Conservation (phyloP, 2,329 filamentous ascomycete species). For the Trichoderma afroharzianum region DNA sequence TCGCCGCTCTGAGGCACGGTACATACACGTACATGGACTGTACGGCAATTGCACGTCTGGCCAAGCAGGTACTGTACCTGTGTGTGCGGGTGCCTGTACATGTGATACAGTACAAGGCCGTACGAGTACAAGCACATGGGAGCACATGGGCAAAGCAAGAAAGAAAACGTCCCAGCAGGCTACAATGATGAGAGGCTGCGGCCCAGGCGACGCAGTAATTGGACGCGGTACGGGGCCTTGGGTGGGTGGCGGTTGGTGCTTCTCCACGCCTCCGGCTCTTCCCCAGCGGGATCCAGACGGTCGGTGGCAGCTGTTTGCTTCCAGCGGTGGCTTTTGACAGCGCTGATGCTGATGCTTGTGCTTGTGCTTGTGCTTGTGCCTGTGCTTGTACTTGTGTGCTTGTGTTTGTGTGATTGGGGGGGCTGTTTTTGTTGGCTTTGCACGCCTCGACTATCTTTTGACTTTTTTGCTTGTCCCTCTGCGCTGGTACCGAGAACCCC, state of each 20-base stretch:
- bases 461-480: neutral
- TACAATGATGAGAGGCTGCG: conserved; percentile 9
- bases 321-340: neutral
- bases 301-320: conserved; percentile 5
- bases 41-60: neutral
- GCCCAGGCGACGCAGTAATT: neutral
- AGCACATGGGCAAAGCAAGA: neutral
- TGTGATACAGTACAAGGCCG: neutral
- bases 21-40: neutral
- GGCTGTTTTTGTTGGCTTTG: neutral
- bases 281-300: conserved; percentile 7
- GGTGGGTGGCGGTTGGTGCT: neutral
- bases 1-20: neutral
- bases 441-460: neutral
- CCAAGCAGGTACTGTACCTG: neutral
- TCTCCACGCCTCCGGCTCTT: neutral
- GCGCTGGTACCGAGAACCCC: neutral
- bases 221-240: neutral
- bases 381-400: neutral
- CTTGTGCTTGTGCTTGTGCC: neutral
- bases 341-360: neutral
- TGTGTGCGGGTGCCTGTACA: neutral
- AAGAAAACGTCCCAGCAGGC: neutral
- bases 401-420: neutral
- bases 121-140: neutral